These are phyloP conservation scores for Imleria badia DNA, from an alignment of 768 basidiomycete species.

Conservation along the genomic window DNA sequence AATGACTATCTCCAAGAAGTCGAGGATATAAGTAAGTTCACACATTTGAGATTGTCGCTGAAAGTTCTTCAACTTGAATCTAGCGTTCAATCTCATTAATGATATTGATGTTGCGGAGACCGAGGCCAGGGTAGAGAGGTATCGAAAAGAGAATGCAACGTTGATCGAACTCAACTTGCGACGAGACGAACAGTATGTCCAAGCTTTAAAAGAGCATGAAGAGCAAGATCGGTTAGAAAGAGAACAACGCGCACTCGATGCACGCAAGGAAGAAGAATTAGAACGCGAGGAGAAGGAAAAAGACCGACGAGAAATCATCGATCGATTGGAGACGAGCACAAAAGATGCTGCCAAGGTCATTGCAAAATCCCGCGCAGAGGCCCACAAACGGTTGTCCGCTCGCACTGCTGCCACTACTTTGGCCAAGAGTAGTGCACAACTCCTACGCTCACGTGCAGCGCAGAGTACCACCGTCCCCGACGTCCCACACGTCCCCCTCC, in stretches of 20 bases:
- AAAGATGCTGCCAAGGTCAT: constrained; percentile 70
- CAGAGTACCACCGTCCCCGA: constrained; percentile 70
- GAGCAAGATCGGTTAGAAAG: constrained; percentile 73
- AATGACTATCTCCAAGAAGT: constrained; percentile 97
- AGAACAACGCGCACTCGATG: constrained; percentile 65
- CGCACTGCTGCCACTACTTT: constrained; percentile 45
- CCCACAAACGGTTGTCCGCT: constrained; percentile 58
- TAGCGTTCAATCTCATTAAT: constrained; percentile 95
- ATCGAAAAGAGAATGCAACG: constrained; percentile 77
- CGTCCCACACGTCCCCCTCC: constrained; percentile 74
- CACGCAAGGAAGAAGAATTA: constrained; percentile 67
- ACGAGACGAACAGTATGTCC: constrained; percentile 75
- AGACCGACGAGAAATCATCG: constrained; percentile 71
- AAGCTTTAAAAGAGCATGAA: constrained; percentile 73
- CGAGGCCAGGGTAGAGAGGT: constrained; percentile 77
- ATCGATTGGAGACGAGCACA: constrained; percentile 75
- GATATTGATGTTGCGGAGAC: constrained; percentile 79
- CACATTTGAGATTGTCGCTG: background rate
- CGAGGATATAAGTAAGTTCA: constrained; percentile 76
- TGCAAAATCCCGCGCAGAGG: constrained; percentile 65
- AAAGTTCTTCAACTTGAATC: background rate
- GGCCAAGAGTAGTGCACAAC: constrained; percentile 45
- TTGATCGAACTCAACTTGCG: constrained; percentile 83
- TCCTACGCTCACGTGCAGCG: constrained; percentile 62
- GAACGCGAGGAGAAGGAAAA: constrained; percentile 77